These are phyloP conservation scores for Moesziomyces sp. DNA, from an alignment of 1,284 basidiomycete species.

Conservation along the genomic window DNA sequence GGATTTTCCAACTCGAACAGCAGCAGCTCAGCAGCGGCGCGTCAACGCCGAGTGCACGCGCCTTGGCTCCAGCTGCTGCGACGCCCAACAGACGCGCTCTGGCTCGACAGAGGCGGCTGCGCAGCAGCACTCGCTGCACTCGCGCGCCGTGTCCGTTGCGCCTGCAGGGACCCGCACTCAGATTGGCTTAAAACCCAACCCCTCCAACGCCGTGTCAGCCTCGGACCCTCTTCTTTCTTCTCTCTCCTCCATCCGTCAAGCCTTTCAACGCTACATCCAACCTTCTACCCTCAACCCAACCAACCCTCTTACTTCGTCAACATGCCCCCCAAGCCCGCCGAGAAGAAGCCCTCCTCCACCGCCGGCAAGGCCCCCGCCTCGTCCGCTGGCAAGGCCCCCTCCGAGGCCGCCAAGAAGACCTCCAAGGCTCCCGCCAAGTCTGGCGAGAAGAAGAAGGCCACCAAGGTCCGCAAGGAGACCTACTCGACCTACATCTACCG, in stretches of 20 bases:
- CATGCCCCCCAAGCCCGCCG: constrained; percentile 66
- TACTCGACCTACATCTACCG: constrained; percentile 69
- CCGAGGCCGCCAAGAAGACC: constrained; percentile 75
- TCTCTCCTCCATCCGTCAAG: constrained; percentile 37
- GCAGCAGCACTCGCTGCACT: background rate
- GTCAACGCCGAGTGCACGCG: too few relatives aligned
- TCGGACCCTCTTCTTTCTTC: constrained; percentile 22
- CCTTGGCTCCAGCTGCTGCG: too few relatives aligned
- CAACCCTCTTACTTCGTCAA: constrained; percentile 28
- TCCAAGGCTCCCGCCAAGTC: constrained; percentile 70
- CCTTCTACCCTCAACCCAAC: constrained; percentile 3
- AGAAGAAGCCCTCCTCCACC: constrained; percentile 73
- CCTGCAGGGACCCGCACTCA: background rate
- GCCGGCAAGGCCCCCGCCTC: constrained; percentile 73
- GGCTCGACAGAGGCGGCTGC: too few relatives aligned
- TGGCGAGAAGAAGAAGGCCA: constrained; percentile 74
- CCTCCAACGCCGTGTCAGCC: constrained; percentile 11
- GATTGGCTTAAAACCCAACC: constrained; percentile 45
- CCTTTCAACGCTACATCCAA: constrained; percentile 22
- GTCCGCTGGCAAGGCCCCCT: constrained; percentile 67
- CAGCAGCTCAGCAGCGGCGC: too few relatives aligned
- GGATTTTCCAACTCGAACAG: too few relatives aligned
- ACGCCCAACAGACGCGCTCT: too few relatives aligned
- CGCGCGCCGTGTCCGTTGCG: too few relatives aligned
- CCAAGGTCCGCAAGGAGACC: constrained; percentile 74